Evolutionary conservation across 805 yeast species (phyloP).

Genomic region (Starmerella potacharoeniae): DNA sequence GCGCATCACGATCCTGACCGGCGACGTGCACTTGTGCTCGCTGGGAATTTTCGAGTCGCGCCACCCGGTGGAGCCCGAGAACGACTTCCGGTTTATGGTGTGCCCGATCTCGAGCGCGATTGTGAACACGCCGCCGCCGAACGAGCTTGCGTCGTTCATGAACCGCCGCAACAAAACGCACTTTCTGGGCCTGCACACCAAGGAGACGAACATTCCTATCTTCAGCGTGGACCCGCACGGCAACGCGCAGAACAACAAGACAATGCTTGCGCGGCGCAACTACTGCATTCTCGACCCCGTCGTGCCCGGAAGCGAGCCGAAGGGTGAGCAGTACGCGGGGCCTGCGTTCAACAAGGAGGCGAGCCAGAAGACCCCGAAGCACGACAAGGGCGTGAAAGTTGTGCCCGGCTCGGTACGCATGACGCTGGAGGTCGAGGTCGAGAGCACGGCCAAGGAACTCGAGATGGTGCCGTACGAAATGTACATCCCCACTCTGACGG

Average conservation of each 20-base stretch:
- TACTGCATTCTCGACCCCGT: conserved; percentile 38
- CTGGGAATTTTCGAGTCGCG: conserved; percentile 60
- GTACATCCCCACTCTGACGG: conserved; percentile 42
- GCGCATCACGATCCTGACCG: conserved; percentile 74
- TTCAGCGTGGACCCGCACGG: conserved; percentile 54
- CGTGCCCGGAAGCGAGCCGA: conserved; percentile 3
- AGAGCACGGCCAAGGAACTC: conserved; percentile 38
- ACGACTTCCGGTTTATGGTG: conserved; percentile 65
- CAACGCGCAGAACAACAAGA: conserved; percentile 34
- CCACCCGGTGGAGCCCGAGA: conserved; percentile 43
- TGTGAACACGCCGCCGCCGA: conserved; percentile 86
- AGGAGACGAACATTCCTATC: conserved; percentile 71
- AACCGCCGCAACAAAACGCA: conserved; percentile 59
- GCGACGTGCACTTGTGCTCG: conserved; percentile 88
- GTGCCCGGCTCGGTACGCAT: conserved; percentile 45
- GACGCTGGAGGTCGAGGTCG: conserved; percentile 62
- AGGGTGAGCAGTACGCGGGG: conserved; percentile 13
- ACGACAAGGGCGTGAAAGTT: conserved; percentile 9
- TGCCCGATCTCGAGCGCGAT: conserved; percentile 86
- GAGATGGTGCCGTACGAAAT: conserved; percentile 56
- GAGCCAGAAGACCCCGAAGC: conserved; percentile 4
- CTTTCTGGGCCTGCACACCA: conserved; percentile 50
- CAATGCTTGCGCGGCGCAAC: conserved; percentile 46
- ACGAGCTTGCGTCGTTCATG: conserved; percentile 65
- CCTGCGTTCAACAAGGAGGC: conserved; percentile 12